These are phyloP conservation scores for Botrytis cinerea DNA, from an alignment of 2,329 filamentous ascomycete genomes.

Conservation along the genomic window DNA sequence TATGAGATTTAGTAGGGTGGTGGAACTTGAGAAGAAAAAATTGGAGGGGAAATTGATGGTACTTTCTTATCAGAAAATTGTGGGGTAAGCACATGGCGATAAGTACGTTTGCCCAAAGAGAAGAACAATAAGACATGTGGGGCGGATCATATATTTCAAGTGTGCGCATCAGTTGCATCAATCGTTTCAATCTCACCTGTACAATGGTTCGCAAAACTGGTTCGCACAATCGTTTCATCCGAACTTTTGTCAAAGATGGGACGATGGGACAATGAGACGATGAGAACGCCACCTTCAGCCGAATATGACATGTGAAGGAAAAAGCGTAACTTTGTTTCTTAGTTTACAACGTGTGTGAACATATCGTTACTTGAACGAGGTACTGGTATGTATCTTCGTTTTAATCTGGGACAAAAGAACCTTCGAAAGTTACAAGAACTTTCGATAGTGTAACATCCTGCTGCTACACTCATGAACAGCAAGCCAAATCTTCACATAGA, in stretches of 20 bases:
- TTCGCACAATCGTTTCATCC: conserved; percentile 21
- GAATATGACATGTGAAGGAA: conserved; percentile 11
- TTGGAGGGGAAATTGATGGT: conserved; percentile 22
- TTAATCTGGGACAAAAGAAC: conserved; percentile 3
- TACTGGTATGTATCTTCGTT: conserved; percentile 5
- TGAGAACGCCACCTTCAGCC: background rate
- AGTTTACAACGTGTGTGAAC: conserved; percentile 7
- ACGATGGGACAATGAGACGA: conserved; percentile 3
- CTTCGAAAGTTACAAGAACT: conserved; percentile 4
- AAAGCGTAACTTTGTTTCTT: conserved; percentile 9
- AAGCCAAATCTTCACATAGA: conserved; percentile 32
- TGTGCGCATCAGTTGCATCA: background rate
- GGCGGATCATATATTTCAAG: background rate
- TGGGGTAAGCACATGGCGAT: conserved; percentile 21
- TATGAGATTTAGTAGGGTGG: background rate
- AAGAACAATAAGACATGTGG: background rate
- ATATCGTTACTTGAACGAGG: conserved; percentile 16
- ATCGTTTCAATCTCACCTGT: conserved; percentile 8
- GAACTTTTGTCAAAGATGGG: conserved; percentile 17
- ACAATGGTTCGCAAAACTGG: conserved; percentile 20
- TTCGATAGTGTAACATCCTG: conserved; percentile 1
- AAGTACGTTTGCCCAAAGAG: conserved; percentile 11
- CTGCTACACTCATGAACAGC: conserved; percentile 40
- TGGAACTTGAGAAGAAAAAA: conserved; percentile 21
- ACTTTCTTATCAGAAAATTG: conserved; percentile 20